Evolutionary conservation across 1,284 basidiomycete species (phyloP).

Genomic region (Cryptococcus sp.): DNA sequence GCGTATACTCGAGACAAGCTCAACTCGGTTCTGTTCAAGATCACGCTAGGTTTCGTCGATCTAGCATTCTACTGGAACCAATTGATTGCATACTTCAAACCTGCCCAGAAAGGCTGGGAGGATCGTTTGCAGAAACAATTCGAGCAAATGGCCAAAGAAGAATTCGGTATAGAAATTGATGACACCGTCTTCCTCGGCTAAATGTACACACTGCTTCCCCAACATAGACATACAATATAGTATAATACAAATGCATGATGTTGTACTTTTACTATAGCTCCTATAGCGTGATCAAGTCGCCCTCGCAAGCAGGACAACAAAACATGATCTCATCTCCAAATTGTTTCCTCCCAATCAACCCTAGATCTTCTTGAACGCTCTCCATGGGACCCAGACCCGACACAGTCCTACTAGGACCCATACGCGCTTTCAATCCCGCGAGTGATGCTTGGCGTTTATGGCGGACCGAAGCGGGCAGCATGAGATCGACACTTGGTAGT

Average conservation of each 20-base stretch:
- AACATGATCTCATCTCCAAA: slow-evolving; percentile 49
- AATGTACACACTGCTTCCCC: neutral
- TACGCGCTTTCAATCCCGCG: slow-evolving; percentile 81
- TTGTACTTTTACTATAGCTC: neutral
- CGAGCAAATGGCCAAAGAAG: slow-evolving; percentile 49
- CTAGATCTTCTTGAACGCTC: slow-evolving; percentile 8
- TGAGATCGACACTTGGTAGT: slow-evolving; percentile 53
- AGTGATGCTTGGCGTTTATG: slow-evolving; percentile 81
- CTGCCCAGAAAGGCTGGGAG: slow-evolving; percentile 45
- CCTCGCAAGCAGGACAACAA: slow-evolving; percentile 47
- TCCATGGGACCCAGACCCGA: slow-evolving; percentile 43
- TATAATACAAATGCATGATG: neutral
- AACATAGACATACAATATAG: neutral
- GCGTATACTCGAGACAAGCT: slow-evolving; percentile 43
- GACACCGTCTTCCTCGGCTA: slow-evolving; percentile 47
- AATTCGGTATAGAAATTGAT: slow-evolving; percentile 52
- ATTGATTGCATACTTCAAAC: slow-evolving; percentile 28
- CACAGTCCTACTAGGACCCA: slow-evolving; percentile 51
- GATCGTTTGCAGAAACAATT: slow-evolving; percentile 45
- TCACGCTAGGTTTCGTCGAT: slow-evolving; percentile 49
- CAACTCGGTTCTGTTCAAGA: slow-evolving; percentile 45
- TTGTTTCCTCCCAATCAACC: slow-evolving; percentile 20
- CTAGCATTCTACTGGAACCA: slow-evolving; percentile 47
- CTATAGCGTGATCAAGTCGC: slow-evolving; percentile 44
- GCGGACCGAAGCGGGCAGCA: slow-evolving; percentile 66